Evolutionary conservation across 2,329 filamentous ascomycete species (phyloP), one percentile per base, ranked within the genome.

Genomic region (Fusarium sp.): DNA sequence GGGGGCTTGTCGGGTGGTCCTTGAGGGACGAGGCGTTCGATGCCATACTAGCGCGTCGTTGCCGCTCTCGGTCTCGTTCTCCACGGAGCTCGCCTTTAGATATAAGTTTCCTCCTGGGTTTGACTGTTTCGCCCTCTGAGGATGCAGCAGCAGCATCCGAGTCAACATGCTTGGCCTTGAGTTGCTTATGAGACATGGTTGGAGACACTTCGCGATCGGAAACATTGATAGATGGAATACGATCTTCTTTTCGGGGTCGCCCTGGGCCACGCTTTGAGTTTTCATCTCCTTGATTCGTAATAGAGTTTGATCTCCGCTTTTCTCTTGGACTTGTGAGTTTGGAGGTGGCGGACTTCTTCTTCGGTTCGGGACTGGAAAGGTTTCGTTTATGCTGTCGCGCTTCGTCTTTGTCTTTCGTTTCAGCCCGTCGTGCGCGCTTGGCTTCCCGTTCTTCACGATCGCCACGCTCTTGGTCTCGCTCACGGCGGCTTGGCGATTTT

Each of bases 41-140:
- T 0, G 81, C 84, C 79, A 89, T 80, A 74, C 88, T 90, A 46
- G 85, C 82, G 9, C 88, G 86, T 20, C 88, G 82, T 69, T 89
- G 86, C 76, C 86, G 87, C 57, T 88, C 85, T 20, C 86, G 82
- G 73, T 89, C 87, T 12, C 86, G 82, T 73, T 89, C 87, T 12
- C 86, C 86, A 65, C 88, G 87, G 41, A 90, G 78, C 60, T 91
- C 89, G 54, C 85, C 86, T 37, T 89, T 89, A 1, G 89, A 91
- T 22, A 91, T 83, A 13, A 91, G 82, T 74, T 90, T 91, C 41
- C 88, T 83, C 25, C 89, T 81, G 3, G 88, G 88, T 74, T 90
- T 91, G 24, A 83, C 77, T 11, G 85, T 77, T 74, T 89, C 88
- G 3, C 84, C 88, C 73, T 87, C 87, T 34, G 87, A 89, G 1